Evolutionary conservation across 345 rosid species (phyloP).

Genomic region (Angophora floribunda): DNA sequence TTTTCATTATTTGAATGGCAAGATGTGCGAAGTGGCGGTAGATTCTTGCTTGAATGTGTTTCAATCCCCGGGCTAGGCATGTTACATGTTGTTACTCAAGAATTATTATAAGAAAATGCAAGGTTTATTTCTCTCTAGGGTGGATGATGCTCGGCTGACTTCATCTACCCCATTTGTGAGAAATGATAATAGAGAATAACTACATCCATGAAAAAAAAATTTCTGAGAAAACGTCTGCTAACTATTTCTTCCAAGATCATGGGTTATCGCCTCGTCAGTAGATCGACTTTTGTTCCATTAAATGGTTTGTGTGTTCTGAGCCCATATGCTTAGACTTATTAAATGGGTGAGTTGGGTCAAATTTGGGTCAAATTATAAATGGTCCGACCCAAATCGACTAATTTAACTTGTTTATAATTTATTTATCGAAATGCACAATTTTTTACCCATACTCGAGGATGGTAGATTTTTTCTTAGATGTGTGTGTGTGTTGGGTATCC

Average conservation of each 20-base stretch:
- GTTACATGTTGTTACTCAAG: neutral
- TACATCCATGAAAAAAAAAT: neutral
- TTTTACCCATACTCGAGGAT: too few species aligned
- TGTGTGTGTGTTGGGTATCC: neutral
- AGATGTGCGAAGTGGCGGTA: neutral
- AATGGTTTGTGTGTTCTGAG: fast-evolving
- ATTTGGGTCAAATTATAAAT: too few species aligned
- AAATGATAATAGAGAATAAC: neutral
- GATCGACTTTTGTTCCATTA: too few species aligned
- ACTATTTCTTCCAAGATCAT: fast-evolving
- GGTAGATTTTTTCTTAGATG: too few species aligned
- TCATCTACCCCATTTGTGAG: neutral
- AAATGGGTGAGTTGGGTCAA: too few species aligned
- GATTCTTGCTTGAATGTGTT: neutral
- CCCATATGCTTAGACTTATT: too few species aligned
- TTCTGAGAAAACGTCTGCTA: fast-evolving
- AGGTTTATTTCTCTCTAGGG: neutral
- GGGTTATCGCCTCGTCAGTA: neutral
- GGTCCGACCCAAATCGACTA: too few species aligned
- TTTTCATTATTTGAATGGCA: neutral
- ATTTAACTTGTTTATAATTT: too few species aligned
- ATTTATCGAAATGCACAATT: too few species aligned
- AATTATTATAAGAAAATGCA: neutral
- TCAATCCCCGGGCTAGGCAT: fast-evolving
- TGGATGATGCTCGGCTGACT: neutral